A percentile compares a stretch with the other conserved stretches of the same genome.
Conservation (phyloP, 768 basidiomycete genomes). For the Boletus subcaerulescens region DNA sequence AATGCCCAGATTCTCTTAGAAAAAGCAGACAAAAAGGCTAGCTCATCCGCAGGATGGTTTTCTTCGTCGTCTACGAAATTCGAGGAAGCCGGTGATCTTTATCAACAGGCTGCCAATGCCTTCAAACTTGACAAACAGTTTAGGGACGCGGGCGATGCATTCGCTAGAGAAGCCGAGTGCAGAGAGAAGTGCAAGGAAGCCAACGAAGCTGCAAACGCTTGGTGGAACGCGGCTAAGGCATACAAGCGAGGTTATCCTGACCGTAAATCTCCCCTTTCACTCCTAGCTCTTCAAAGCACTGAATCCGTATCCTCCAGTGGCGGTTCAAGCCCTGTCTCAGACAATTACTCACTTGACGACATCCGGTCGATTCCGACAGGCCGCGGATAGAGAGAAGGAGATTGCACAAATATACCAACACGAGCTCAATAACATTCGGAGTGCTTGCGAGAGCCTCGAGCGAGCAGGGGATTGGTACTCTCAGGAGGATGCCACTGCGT, state of each 20-base stretch:
- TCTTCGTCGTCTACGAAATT: conserved; percentile 78
- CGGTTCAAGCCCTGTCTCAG: conserved; percentile 80
- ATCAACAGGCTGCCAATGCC: conserved; percentile 89
- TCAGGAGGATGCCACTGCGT: conserved; percentile 97
- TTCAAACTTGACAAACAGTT: conserved; percentile 92
- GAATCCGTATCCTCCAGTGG: conserved; percentile 52
- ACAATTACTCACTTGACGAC: conserved; percentile 82
- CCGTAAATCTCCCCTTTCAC: conserved; percentile 49
- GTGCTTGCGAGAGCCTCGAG: conserved; percentile 88
- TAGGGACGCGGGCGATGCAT: conserved; percentile 89
- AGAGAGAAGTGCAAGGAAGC: conserved; percentile 82
- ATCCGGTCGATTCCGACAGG: conserved; percentile 91
- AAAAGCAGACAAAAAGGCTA: conserved; percentile 91
- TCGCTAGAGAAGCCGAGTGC: conserved; percentile 92
- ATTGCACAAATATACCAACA: conserved; percentile 93
- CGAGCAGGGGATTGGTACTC: conserved; percentile 95
- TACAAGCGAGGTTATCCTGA: conserved; percentile 89
- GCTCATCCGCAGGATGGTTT: conserved; percentile 85
- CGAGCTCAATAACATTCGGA: conserved; percentile 71
- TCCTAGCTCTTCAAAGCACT: not conserved
- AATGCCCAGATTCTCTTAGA: conserved; percentile 72
- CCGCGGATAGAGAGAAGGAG: conserved; percentile 97
- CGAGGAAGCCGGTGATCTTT: conserved; percentile 95
- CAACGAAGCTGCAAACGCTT: conserved; percentile 96
- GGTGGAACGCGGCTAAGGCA: conserved; percentile 97